Conservation (phyloP, 805 yeast species). For the Candida chilensis region DNA sequence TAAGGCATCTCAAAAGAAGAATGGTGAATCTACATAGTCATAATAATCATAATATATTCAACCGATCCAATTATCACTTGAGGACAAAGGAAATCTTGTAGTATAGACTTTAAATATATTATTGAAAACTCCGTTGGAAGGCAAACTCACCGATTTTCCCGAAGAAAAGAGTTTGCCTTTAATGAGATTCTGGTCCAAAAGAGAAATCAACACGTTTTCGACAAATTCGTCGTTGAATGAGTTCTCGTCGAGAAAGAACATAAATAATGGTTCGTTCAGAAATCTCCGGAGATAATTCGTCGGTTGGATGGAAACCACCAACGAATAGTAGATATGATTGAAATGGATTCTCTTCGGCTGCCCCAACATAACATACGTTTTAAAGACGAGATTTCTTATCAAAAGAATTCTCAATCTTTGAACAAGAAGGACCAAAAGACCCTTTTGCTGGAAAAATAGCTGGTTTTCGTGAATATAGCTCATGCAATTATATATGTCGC, state of each 20-base stretch:
- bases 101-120: conserved; percentile 9
- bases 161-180: conserved; percentile 42
- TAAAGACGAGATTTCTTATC: conserved; percentile 28
- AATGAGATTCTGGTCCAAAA: conserved; percentile 45
- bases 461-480: conserved; percentile 18
- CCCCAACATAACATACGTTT: conserved; percentile 10
- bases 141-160: conserved; percentile 26
- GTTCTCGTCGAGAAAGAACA: conserved; percentile 3
- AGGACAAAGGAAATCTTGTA: conserved; percentile 5
- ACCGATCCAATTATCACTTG: conserved; percentile 7
- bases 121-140: conserved; percentile 35
- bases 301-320: conserved; percentile 7
- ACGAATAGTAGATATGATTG: conserved; percentile 13
- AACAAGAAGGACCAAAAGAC: conserved; percentile 30
- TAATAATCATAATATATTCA: too few species aligned
- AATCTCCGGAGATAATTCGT: neutral
- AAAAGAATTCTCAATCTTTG: conserved; percentile 36
- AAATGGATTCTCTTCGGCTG: conserved; percentile 17
- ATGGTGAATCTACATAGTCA: too few species aligned
- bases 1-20: too few species aligned
- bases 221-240: conserved; percentile 26
- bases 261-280: neutral
- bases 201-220: conserved; percentile 39
- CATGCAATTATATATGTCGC: conserved; percentile 27
- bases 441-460: conserved; percentile 22